Base-by-base conservation (phyloP, 176 grass and related monocot species). In the Triticum timopheevii region DNA sequence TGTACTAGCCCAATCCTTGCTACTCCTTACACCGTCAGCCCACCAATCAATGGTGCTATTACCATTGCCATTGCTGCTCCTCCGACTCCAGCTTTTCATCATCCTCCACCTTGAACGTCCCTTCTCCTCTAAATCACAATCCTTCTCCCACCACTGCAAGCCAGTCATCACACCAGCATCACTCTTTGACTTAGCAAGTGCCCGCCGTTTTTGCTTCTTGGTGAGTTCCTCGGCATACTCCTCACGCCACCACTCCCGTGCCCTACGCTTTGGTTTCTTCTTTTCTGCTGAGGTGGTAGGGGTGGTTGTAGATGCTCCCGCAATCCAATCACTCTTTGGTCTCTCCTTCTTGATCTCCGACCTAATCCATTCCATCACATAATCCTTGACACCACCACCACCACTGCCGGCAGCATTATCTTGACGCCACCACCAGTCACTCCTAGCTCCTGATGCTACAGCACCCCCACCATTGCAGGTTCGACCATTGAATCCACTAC, bases 341-440 rank as follows among this genome's bases (percentile, higher is more conserved):
- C 92, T 78, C 90, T 99, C 97, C 80, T 96, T 99, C 92, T 94
- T 96, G 86, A 96, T 99, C 83, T 99, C 97, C 0, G 89, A 99
- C 13, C 88, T 93, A 65, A 99, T 99, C 97, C 97, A 99, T 82
- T 99, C 97, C 97, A 96, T 94, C 25, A 99, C 94, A 87, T 96
- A 99, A 80, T 99, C 94, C 82, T 99, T 96, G 0, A 93, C 94
- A 8, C 89, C 86, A 19, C 83, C 77, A 7, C 62, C 47, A 3
- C 90, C 69, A n/a, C 65, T 82, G 0, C 86, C 44, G 24, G 42
- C 44, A 33, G 87, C 87, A 49, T 90, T 94, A 80, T 98, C 94
- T 83, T 96, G 97, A 79, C 77, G 89, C 97, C 97, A 94, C 97
- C 97, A 99, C 97, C 97, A 94, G 82, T 99, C 97, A 83, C 78